Evolutionary conservation across 2,329 filamentous ascomycete species (phyloP).

Genomic region (Colletotrichum gloeosporioides): DNA sequence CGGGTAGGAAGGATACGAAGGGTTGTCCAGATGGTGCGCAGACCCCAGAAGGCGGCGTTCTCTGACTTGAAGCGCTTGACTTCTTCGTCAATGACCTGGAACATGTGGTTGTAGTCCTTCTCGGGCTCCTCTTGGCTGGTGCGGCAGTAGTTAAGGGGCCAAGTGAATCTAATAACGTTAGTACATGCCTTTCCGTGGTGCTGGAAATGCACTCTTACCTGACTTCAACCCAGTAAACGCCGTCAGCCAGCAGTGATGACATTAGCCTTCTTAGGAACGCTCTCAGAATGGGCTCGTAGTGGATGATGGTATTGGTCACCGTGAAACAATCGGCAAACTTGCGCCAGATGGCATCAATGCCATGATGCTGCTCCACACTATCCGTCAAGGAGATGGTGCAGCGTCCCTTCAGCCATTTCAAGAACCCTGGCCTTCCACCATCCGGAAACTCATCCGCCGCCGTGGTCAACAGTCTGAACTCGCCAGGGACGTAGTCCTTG

Average conservation of each 20-base stretch:
- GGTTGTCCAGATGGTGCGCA: conserved; percentile 79
- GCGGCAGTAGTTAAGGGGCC: conserved; percentile 68
- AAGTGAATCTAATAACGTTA: conserved; percentile 56
- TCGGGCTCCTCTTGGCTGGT: conserved; percentile 66
- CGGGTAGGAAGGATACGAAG: conserved; percentile 67
- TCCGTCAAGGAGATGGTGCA: conserved; percentile 73
- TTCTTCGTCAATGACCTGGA: conserved; percentile 74
- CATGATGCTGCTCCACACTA: conserved; percentile 75
- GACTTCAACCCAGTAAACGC: conserved; percentile 79
- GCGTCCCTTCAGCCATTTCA: conserved; percentile 72
- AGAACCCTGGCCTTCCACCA: conserved; percentile 69
- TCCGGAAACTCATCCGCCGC: conserved; percentile 75
- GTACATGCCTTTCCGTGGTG: background rate
- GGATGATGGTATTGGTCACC: conserved; percentile 72
- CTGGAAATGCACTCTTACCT: conserved; percentile 31
- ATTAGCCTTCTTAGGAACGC: conserved; percentile 72
- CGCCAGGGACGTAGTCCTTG: conserved; percentile 59
- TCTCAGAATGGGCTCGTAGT: conserved; percentile 84
- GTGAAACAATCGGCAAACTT: conserved; percentile 75
- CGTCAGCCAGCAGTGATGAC: conserved; percentile 70
- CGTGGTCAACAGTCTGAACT: conserved; percentile 55
- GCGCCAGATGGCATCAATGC: conserved; percentile 78
- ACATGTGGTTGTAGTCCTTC: conserved; percentile 66
- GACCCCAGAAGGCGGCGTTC: conserved; percentile 74
- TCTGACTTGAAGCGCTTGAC: conserved; percentile 69